These are phyloP conservation scores for Fusarium globosum DNA, from an alignment of 2,329 filamentous ascomycete genomes.

Conservation along the genomic window DNA sequence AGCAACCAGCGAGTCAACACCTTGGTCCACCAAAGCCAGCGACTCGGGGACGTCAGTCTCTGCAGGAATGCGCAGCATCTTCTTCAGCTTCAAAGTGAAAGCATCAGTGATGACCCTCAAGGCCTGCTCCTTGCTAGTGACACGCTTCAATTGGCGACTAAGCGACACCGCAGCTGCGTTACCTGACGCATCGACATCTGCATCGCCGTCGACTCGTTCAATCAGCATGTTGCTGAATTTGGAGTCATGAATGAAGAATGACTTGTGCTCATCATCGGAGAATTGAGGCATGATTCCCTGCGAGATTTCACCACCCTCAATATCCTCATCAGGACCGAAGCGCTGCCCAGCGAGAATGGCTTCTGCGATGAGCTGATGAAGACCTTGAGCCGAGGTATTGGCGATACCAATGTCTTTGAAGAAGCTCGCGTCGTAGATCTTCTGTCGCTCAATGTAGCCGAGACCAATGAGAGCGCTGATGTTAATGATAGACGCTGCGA, in stretches of 20 bases:
- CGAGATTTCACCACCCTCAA: not conserved
- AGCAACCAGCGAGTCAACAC: conserved; percentile 48
- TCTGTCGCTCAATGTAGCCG: conserved; percentile 6
- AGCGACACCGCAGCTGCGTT: not conserved
- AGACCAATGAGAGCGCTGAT: conserved; percentile 41
- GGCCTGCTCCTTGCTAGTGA: not conserved
- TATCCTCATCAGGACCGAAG: not conserved
- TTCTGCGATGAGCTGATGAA: conserved; percentile 48
- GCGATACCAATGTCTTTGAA: conserved; percentile 5
- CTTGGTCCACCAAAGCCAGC: conserved; percentile 6
- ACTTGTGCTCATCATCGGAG: conserved; percentile 1
- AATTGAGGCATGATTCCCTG: conserved; percentile 13
- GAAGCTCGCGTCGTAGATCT: conserved; percentile 8
- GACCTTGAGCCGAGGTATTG: conserved; percentile 42
- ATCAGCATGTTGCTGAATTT: conserved; percentile 13
- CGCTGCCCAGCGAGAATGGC: not conserved
- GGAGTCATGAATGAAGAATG: conserved; percentile 16
- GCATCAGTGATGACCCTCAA: not conserved
- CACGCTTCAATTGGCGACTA: conserved; percentile 2
- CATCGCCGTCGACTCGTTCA: not conserved
- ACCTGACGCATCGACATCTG: not conserved
- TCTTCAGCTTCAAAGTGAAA: conserved; percentile 6
- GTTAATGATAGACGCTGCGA: conserved; percentile 54
- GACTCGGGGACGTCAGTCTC: conserved; percentile 1
- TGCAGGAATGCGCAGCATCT: conserved; percentile 4